Base-by-base conservation (phyloP, 192 early-diverging fungal genomes). In the Tieghemiomyces parasiticus region DNA sequence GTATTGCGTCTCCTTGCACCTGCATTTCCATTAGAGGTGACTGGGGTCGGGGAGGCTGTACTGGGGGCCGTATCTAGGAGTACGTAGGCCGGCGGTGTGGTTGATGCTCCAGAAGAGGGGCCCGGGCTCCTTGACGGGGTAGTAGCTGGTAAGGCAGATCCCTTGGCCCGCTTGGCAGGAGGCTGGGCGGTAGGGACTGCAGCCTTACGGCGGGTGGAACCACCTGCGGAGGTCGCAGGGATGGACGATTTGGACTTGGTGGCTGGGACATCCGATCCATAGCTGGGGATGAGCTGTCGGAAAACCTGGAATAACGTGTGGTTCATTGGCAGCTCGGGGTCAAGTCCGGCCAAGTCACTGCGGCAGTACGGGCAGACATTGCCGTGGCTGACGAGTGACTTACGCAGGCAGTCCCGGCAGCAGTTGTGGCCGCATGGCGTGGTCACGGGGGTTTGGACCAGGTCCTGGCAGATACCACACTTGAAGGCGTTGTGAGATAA, bases 391-490 rank as follows among this genome's bases (percentile, higher is more conserved):
- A 66, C 63, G 34, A 67, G 58, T 2, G 67, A 68, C 60, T 31
- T 50, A 32, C 44, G 52, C 60, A 74, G 61, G 13, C 73, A 74
- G 35, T 50, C 38, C 35, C 26, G 58, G 60, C 73, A 74, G 31
- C 62, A 63, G 53, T 69, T 74, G 63, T 74, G 73, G 0, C 69
- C 67, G 38, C 73, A 74, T 4, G 60, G 44, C 25, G 65, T 68
- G 24, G 73, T 71, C 28, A 66, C 63, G 1, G 69, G 73, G 55
- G 38, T 29, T 54, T 71, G 63, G 29, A 69, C 69, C 26, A 74
- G 61, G 30, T 71, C 67, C 60, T 71, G 67, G 42, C 73, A 74
- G 14, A 74, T 67, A 19, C 69, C 65, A 22, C 73, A 74, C 24
- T 63, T 42, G 30, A 74, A 59, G 26, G 60, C 61, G 30, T 50